Conservation (phyloP, 345 rosid species). For the Cardamine resedifolia region DNA sequence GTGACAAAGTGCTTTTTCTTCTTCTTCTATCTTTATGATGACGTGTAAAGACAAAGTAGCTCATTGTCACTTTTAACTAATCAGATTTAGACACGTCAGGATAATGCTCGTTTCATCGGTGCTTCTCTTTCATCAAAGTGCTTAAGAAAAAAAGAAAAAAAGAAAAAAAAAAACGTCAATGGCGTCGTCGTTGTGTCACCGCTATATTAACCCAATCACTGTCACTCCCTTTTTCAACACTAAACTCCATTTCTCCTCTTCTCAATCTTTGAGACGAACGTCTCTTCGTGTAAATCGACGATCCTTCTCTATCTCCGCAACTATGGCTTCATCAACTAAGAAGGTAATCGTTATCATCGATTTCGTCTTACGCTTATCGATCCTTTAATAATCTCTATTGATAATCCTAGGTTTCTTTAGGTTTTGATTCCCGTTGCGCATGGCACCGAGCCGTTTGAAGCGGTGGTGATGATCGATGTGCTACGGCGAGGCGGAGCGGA, state of each 20-base stretch:
- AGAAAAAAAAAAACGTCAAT: constrained; percentile 17
- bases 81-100: constrained; percentile 9
- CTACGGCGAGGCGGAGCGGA: constrained; percentile 81
- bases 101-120: constrained; percentile 12
- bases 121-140: constrained; percentile 20
- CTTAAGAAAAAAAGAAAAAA: too few relatives aligned
- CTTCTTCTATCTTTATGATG: neutral
- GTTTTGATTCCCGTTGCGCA: constrained; percentile 92
- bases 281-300: constrained; percentile 33
- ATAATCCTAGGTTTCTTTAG: constrained; percentile 35
- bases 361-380: constrained; percentile 8
- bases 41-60: neutral
- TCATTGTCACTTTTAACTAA: neutral
- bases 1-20: neutral
- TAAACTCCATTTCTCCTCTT: constrained; percentile 9
- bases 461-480: constrained; percentile 80
- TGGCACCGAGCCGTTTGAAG: constrained; percentile 95
- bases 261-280: constrained; percentile 17
- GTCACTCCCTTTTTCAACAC: neutral
- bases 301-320: constrained; percentile 40
- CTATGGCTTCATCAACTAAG: constrained; percentile 61
- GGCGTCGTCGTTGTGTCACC: constrained; percentile 36
- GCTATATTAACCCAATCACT: constrained; percentile 16
- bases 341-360: constrained; percentile 41
- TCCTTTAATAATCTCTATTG: constrained; percentile 27